These are phyloP conservation scores for Hirsutella minnesotensis DNA, from an alignment of 2,329 filamentous ascomycete genomes.

Conservation along the genomic window DNA sequence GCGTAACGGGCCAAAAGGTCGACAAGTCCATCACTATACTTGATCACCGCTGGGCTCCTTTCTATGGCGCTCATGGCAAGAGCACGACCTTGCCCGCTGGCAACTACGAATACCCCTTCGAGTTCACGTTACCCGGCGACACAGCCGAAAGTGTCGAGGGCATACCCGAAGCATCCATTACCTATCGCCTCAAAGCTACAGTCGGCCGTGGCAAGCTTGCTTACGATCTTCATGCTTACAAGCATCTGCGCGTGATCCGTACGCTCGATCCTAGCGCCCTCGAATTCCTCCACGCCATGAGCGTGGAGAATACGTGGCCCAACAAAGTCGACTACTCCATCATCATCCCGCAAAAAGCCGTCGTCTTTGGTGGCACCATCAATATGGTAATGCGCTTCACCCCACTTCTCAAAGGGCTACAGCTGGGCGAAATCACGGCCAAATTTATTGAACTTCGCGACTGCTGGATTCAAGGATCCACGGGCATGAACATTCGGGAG, in stretches of 20 bases:
- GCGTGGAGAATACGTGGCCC: slow-evolving; percentile 93
- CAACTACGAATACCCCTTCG: slow-evolving; percentile 78
- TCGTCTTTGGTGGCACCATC: slow-evolving; percentile 83
- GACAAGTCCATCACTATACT: slow-evolving; percentile 50
- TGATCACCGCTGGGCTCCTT: slow-evolving; percentile 57
- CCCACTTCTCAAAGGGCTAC: slow-evolving; percentile 77
- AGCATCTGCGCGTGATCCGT: slow-evolving; percentile 65
- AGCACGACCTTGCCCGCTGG: slow-evolving; percentile 53
- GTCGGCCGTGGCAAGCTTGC: slow-evolving; percentile 78
- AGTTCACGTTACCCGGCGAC: slow-evolving; percentile 58
- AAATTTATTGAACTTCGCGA: slow-evolving; percentile 72
- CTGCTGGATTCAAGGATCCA: slow-evolving; percentile 39
- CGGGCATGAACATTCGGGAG: slow-evolving; percentile 35
- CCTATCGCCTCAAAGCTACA: slow-evolving; percentile 84
- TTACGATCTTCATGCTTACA: slow-evolving; percentile 73
- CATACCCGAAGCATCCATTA: slow-evolving; percentile 71
- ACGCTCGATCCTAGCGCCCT: slow-evolving; percentile 66
- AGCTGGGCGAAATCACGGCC: slow-evolving; percentile 71
- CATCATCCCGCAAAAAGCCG: slow-evolving; percentile 82
- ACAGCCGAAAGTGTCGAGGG: slow-evolving; percentile 86
- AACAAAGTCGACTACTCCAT: slow-evolving; percentile 97
- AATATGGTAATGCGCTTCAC: slow-evolving; percentile 78
- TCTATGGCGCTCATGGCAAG: slow-evolving; percentile 44
- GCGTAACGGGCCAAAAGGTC: slow-evolving; percentile 45
- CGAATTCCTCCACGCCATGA: slow-evolving; percentile 79